Evolutionary conservation across 768 basidiomycete species (phyloP), one percentile per base, ranked within the genome.

Genomic region (Pleurotus giganteus): DNA sequence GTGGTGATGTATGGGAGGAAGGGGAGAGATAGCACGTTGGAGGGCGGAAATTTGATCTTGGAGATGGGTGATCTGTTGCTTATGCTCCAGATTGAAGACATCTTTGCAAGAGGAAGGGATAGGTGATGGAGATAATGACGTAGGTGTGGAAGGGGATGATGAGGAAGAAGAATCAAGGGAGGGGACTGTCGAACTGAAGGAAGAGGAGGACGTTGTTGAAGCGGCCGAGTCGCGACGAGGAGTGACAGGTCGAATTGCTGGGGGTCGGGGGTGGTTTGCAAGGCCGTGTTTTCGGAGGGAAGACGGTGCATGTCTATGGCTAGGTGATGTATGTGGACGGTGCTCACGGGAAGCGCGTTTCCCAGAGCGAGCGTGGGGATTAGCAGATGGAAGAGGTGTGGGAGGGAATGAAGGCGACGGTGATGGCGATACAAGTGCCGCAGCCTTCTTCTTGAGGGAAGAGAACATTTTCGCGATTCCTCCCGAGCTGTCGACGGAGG

Each of bases 401-500:
- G n/a, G 15, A 15, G 46, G 46, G 12, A 47, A 47, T 9, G 46
- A 28, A 15, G 46, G 46, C 1, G 46, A 47, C 3, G 46, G 46
- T 8, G 46, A 47, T 4, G 46, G n/a, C 27, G 46, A 47, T 11
- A 47, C 46, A 28, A 47, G 46, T 24, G 46, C 46, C 7, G 27
- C 46, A 13, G 46, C 46, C 27, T 32, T 47, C 15, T 32, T 47
- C 46, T 47, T 47, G n/a, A 47, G 46, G n/a, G 46, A 47, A 23
- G 46, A 47, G 46, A 47, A 47, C 46, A 47, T 47, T 32, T 32
- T 47, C 15, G 28, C 46, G 9, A 47, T n/a, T 28, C 46, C 46
- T 15, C 46, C 28, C n/a, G 46, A 32, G 27, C 27, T 47, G 13
- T 28, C 27, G 28, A n/a, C 31, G 15, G 15, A 4, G 13, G n/a